Base-by-base conservation (phyloP, 164 flowering plant species). In the Vitis cinerea region DNA sequence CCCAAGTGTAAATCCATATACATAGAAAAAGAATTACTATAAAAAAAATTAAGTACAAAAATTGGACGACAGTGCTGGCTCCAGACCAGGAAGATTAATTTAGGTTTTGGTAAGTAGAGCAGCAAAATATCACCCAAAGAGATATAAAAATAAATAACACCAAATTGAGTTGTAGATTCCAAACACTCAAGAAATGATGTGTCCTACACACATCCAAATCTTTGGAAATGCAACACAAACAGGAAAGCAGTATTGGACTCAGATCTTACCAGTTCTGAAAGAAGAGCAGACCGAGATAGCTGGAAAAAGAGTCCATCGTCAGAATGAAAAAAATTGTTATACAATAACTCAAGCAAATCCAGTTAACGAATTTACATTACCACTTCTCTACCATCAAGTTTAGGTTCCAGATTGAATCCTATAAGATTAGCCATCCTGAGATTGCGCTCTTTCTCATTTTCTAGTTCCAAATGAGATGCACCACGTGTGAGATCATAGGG, bases 401-500 rank as follows among this genome's bases (percentile, higher is more conserved):
- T 95, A 12, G 86, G 80, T 6, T 95, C 98, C 60, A 95, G 82
- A 80, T 75, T 82, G 70, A 94, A 94, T 15, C 85, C 91, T 11
- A 92, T 86, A 73, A 95, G 96, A 80, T 85, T 87, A 37, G 87
- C 85, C 89, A 95, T 86, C 79, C 93, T 85, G 67, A 82, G 73
- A 63, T 87, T 95, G 55, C 93, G 88, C 63, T 92, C 99, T 70
- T 91, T 95, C 80, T 86, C 98, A 81, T 88, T 85, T 70, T 90
- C 96, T 73, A 91, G 88, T 73, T 95, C 97, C 73, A 88, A 55
- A 80, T 93, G 98, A 65, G 99, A 89, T 50, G 92, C 85, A 37
- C 88, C 87, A 57, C 63, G 81, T 13, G 76, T 73, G 60, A 65
- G 87, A 58, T 87, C 87, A 78, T 86, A 92, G 1, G 97, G 99